phyloP scores from a whole-genome alignment of 306 rosid species.

The Rubus idaeus region DNA sequence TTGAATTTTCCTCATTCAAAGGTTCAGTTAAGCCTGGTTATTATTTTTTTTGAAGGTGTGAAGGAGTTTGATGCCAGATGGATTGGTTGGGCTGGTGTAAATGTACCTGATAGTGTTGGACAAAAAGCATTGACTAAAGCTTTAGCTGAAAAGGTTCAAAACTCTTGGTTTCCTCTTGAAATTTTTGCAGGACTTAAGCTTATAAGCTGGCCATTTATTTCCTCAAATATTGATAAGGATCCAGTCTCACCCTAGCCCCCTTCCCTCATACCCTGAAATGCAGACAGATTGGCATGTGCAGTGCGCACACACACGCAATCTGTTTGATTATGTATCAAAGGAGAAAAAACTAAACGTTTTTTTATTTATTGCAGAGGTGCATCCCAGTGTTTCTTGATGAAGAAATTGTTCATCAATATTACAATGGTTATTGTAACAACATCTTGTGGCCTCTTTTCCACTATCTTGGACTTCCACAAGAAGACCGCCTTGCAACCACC shows the following conservation, averaged over 20 bases:
- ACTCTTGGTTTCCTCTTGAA: conserved; percentile 23
- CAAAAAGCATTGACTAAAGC: conserved; percentile 70
- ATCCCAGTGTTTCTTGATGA: conserved; percentile 93
- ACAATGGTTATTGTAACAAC: conserved; percentile 97
- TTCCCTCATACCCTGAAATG: not conserved
- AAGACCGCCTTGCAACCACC: conserved; percentile 94
- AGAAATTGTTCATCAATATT: conserved; percentile 88
- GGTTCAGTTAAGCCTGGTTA: conserved; percentile 28
- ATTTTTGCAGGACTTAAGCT: conserved; percentile 22
- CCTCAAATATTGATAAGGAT: conserved; percentile 10
- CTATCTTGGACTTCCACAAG: conserved; percentile 95
- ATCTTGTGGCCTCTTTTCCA: conserved; percentile 97
- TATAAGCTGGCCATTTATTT: not conserved
- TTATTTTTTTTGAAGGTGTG: conserved; percentile 64
- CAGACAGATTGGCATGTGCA: not conserved
- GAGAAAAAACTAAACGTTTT: not conserved
- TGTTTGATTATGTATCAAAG: conserved; percentile 8
- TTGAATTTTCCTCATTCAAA: conserved; percentile 13
- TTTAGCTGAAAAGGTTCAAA: conserved; percentile 85
- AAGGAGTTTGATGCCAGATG: conserved; percentile 95
- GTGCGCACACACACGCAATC: not conserved
- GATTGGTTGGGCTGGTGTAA: conserved; percentile 99
- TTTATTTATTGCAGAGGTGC: conserved; percentile 67
- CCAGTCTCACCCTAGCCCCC: conserved; percentile 6
- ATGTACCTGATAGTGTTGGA: conserved; percentile 84